Percentiles rank a stretch among this genome's conserved stretches.
These are phyloP conservation scores for Adansonia madagascariensis DNA, from an alignment of 441 rosid genomes.

Conservation along the genomic window DNA sequence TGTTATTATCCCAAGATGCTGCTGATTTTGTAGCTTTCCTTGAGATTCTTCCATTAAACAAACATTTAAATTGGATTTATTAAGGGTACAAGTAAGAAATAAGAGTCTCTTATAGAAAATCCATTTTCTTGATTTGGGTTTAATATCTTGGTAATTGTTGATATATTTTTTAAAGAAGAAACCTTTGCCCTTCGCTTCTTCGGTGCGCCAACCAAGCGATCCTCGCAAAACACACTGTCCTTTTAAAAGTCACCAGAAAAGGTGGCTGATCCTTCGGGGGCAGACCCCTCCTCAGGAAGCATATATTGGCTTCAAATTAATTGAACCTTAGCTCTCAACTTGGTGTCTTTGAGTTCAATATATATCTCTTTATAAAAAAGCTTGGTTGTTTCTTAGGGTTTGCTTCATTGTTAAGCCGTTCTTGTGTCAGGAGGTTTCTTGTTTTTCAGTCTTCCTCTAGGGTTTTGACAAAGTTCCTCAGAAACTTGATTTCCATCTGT, in stretches of 20 bases:
- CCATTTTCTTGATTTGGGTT: constrained; percentile 27
- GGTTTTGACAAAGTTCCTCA: constrained; percentile 18
- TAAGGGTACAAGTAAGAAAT: constrained; percentile 31
- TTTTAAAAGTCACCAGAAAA: constrained; percentile 69
- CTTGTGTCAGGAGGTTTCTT: constrained; percentile 23
- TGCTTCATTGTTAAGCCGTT: constrained; percentile 29
- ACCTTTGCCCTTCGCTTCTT: constrained; percentile 34
- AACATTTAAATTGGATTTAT: constrained; percentile 25
- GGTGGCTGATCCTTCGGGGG: constrained; percentile 94
- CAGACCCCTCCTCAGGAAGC: constrained; percentile 77
- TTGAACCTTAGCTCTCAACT: constrained; percentile 36
- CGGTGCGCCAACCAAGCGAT: constrained; percentile 31
- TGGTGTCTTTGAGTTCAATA: constrained; percentile 27
- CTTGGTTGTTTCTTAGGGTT: constrained; percentile 32
- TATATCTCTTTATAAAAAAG: constrained; percentile 20
- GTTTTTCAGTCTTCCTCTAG: constrained; percentile 20
- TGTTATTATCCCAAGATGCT: constrained; percentile 50
- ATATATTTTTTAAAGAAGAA: constrained; percentile 13
- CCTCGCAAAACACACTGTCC: constrained; percentile 46
- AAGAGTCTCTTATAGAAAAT: constrained; percentile 19
- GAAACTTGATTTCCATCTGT: constrained; percentile 12
- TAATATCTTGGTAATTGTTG: constrained; percentile 41
- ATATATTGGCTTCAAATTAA: constrained; percentile 62
- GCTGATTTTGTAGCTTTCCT: constrained; percentile 55
- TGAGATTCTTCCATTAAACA: constrained; percentile 52